Percentiles rank a stretch among this genome's conserved stretches.
Evolutionary conservation across 495 filamentous ascomycete species (phyloP).

Genomic region (Penicillium daleae): DNA sequence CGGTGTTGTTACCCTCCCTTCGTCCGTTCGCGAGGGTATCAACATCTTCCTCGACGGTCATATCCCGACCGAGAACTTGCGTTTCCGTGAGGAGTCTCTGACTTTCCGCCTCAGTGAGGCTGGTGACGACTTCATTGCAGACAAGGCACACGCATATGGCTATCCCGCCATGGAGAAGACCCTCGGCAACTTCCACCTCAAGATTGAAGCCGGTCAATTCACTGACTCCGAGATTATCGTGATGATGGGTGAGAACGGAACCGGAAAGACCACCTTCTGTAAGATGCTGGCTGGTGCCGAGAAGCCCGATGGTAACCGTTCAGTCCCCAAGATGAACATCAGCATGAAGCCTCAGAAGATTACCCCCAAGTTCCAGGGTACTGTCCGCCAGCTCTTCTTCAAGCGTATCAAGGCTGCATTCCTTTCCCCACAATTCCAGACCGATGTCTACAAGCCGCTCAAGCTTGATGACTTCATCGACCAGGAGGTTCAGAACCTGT

Average conservation of each 20-base stretch:
- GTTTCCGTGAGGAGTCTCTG: conserved; percentile 95
- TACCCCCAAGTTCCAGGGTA: conserved; percentile 94
- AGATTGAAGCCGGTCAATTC: conserved; percentile 80
- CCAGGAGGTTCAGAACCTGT: conserved; percentile 98
- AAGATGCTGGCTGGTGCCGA: conserved; percentile 89
- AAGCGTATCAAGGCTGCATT: conserved; percentile 98
- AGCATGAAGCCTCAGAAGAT: conserved; percentile 99
- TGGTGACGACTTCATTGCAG: conserved; percentile 84
- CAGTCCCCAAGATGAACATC: conserved; percentile 91
- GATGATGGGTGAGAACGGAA: conserved; percentile 99
- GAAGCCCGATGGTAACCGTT: conserved; percentile 77
- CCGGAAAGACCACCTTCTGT: conserved; percentile 97
- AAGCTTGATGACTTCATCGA: conserved; percentile 99
- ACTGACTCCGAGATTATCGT: conserved; percentile 98
- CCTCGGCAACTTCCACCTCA: conserved; percentile 84
- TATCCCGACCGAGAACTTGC: conserved; percentile 96
- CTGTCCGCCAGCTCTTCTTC: conserved; percentile 92
- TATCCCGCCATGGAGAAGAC: conserved; percentile 96
- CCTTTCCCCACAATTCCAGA: conserved; percentile 96
- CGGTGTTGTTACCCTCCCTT: conserved; percentile 95
- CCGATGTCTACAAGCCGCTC: conserved; percentile 97
- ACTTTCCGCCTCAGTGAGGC: conserved; percentile 95
- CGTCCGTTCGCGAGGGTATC: conserved; percentile 98
- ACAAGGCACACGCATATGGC: conserved; percentile 80
- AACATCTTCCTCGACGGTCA: conserved; percentile 99